phyloP scores from a whole-genome alignment of 208 protist species.

The Leishmania guyanensis region DNA sequence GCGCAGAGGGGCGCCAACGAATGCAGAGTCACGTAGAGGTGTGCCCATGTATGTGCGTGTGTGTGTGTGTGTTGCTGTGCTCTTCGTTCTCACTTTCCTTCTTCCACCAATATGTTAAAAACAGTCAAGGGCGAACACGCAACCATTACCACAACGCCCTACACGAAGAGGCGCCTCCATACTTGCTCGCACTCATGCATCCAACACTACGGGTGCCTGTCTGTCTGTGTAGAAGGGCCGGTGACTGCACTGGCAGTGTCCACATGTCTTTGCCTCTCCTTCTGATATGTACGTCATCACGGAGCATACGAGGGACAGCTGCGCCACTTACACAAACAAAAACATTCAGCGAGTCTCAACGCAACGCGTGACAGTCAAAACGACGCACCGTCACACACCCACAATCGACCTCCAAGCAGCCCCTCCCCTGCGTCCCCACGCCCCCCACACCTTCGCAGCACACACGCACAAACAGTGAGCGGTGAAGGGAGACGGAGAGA shows the following conservation, averaged over 20 bases:
- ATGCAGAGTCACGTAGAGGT: neutral
- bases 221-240: neutral
- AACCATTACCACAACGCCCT: neutral
- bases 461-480: neutral
- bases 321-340: neutral
- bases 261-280: neutral
- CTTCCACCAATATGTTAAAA: neutral
- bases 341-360: neutral
- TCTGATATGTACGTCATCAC: neutral
- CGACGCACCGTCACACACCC: neutral
- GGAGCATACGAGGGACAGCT: neutral
- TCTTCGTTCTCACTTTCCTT: neutral
- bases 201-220: neutral
- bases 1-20: neutral
- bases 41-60: neutral
- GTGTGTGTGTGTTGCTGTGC: conserved; percentile 1
- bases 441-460: neutral
- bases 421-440: neutral
- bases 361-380: neutral
- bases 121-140: neutral
- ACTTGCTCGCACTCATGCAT: neutral
- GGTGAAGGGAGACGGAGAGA: neutral
- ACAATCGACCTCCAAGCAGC: neutral
- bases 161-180: neutral
- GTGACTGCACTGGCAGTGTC: neutral